phyloP scores from a whole-genome alignment of 1,284 basidiomycete species.

The Sanghuangporus baumii region DNA sequence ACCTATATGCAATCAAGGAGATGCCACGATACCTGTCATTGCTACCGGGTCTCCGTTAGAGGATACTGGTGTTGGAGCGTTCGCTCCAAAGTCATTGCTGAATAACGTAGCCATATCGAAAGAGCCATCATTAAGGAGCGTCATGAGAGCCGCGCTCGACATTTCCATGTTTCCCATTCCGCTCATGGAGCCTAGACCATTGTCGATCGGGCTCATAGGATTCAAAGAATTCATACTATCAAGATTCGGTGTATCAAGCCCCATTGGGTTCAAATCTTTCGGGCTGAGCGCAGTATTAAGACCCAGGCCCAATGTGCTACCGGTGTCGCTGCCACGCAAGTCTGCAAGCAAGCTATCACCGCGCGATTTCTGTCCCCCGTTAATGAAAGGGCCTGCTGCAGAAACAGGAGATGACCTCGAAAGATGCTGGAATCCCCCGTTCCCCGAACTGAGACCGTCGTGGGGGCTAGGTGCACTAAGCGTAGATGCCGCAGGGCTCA shows the following conservation, averaged over 20 bases:
- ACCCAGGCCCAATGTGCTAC: neutral
- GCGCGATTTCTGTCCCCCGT: neutral
- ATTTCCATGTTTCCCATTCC: slow-evolving; percentile 18
- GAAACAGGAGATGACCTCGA: neutral
- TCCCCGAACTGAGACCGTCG: neutral
- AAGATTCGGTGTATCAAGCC: neutral
- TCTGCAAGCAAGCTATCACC: neutral
- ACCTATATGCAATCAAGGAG: slow-evolving; percentile 1
- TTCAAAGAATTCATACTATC: neutral
- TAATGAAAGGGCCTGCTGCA: neutral
- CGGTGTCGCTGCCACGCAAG: neutral
- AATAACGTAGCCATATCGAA: slow-evolving; percentile 28
- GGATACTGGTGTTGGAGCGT: neutral
- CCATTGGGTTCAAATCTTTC: neutral
- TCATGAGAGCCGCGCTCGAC: slow-evolving; percentile 31
- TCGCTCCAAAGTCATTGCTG: slow-evolving; percentile 17
- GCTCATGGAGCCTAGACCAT: neutral
- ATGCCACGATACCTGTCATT: slow-evolving; percentile 9
- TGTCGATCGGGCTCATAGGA: neutral
- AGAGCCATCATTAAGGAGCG: slow-evolving; percentile 31
- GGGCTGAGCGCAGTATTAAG: neutral
- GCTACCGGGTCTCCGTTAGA: neutral
- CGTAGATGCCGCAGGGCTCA: neutral
- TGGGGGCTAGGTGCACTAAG: neutral
- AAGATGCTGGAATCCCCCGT: neutral